Evolutionary conservation across 1,284 basidiomycete genomes (phyloP), one percentile per base, ranked within the genome.

Genomic region (Mycena citricolor): DNA sequence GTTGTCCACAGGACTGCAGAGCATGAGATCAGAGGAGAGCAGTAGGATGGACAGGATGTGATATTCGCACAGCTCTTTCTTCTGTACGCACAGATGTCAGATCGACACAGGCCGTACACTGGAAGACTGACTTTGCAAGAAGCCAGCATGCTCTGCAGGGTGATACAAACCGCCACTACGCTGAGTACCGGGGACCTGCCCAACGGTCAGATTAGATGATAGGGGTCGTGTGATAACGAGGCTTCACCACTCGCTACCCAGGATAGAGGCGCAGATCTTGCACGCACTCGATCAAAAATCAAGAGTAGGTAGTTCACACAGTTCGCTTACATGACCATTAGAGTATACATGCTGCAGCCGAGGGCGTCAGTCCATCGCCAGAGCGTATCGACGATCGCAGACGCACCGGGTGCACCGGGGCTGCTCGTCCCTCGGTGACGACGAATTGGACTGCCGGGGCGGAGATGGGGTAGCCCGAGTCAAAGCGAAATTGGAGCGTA

Each of bases 71-170:
- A 81, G 71, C 65, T 87, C 84, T 62, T 86, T 87, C 65, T 76
- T 83, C 84, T 88, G 23, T 28, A 23, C 32, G 40, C 4, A 33
- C 20, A 38, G 52, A 51, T 13, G 35, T 37, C 36, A 33, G 39
- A 19, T 37, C 29, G 32, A 22, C 23, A 41, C 19, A n/a, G 32
- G 33, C 7, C 42, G 23, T 19, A 28, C 33, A 44, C 29, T 21
- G 37, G 35, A 38, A 8, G 26, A 57, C 64, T 41, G 49, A 86
- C 87, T 79, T 86, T 89, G 76, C 85, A 89, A 10, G 87, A 90
- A 16, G 86, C 88, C 45, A 91, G 72, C 88, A 91, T 91, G 57
- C 87, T 90, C 67, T 91, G 88, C 35, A 91, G 64, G 7, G 88
- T 90, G 30, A 90, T 77, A 58, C 87, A 90, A 30, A 91, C 78